Evolutionary conservation across 139 green algal genomes (phyloP), one percentile per base, ranked within the genome.

Genomic region (Haematococcus sp.): DNA sequence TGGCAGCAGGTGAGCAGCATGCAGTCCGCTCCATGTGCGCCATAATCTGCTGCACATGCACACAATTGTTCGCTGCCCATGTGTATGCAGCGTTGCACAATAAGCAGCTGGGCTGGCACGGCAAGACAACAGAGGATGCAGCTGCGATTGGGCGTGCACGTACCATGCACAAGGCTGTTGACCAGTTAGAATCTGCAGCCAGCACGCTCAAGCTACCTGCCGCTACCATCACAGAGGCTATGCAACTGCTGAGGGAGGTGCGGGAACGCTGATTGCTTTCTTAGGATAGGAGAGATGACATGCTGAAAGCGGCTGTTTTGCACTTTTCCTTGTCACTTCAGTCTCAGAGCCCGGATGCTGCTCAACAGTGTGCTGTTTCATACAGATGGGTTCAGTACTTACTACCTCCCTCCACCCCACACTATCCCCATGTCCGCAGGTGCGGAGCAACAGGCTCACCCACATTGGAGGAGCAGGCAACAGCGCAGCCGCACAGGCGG

Each of bases 401-500:
- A n/a, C n/a, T n/a, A n/a, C n/a, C n/a, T n/a, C n/a, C n/a, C n/a
- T n/a, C n/a, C n/a, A n/a, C n/a, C n/a, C n/a, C n/a, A n/a, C n/a
- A n/a, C n/a, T n/a, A n/a, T n/a, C n/a, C n/a, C n/a, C n/a, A n/a
- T n/a, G n/a, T n/a, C n/a, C n/a, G 30, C 46, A 58, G 66, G 27
- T 56, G 44, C 46, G 30, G 31, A 9, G 4, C 1, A 15, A 7
- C 15, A 9, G 19, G 46, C 27, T 64, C 11, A 40, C 15, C 31
- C 56, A 31, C 9, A 13, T n/a, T 32, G 52, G 59, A 32, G 56
- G 54, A 33, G 70, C 7, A 15, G 27, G n/a, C 25, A 61, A 15
- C 46, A 63, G 2, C 58, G 58, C 17, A 34, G 16, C 58, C 3
- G 54, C 52, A 7, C 64, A 60, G 65, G 49, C 71, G 51, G 73